Base-by-base conservation (phyloP, 2,329 filamentous ascomycete genomes). In the Hypomyces perniciosus region DNA sequence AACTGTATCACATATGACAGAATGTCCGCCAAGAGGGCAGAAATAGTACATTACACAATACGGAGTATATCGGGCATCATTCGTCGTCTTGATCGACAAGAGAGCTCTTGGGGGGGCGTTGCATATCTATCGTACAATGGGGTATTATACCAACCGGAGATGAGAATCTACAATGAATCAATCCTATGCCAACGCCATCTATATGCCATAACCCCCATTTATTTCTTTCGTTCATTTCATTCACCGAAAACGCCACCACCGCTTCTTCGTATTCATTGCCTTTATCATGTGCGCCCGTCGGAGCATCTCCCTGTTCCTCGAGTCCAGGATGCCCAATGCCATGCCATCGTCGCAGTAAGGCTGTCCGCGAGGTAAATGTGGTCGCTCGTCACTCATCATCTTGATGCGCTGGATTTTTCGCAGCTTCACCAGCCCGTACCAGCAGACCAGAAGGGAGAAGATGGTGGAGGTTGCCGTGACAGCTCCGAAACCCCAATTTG, bases 391-490 rank as follows among this genome's bases (percentile, higher is more conserved):
- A 54, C 70, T 67, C 62, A 70, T 91, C 90, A 96, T 96, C 64
- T 86, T 88, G 56, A 96, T 84, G 54, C 90, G 81, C 73, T 95
- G 90, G 28, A 96, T 87, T 65, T 86, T 87, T 57, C 88, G 83
- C 56, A 99, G 78, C 68, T 90, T 95, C 47, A 79, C 77, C 44
- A 97, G 77, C 5, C 93, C 91, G 68, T 92, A 96, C 61, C 81
- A 79, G 72, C 88, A 92, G 46, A 96, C 88, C 7, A 91, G 60
- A 49, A 85, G 78, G 10, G 88, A 89, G 66, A 91, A 84, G 51
- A 85, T 61, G 51, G 85, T 78, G 51, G 88, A 95, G 54, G 80
- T 74, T 13, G 73, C 76, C 2, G 86, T 89, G 54, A 99, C 84
- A 48, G 81, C 81, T 43, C 78, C 78, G 67, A 99, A 97, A 8